Evolutionary conservation across 805 yeast species (phyloP), one percentile per base, ranked within the genome.

Genomic region (Isabelozyma rhagii): DNA sequence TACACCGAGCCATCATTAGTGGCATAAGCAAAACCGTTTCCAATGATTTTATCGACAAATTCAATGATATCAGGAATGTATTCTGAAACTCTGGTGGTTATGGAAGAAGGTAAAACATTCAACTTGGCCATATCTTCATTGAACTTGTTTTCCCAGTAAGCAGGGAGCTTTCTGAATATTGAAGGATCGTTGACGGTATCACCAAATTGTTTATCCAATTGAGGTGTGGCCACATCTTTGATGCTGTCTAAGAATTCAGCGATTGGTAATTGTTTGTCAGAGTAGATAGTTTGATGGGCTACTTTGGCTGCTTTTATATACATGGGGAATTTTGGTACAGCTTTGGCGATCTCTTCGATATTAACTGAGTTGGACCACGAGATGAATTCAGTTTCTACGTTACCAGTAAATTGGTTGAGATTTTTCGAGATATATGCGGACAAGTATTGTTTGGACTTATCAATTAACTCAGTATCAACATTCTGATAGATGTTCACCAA

Each of bases 61-160:
- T 70, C 79, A 41, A 93, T 81, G 66, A 94, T 92, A 62, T 94
- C 97, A 1, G 98, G 97, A 42, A 93, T 84, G 62, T 90, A 93
- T 67, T 94, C 99, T 4, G 97, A 87, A 13, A 94, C 99, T 56
- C 99, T 83, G 3, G 99, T 94, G 27, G 96, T 89, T 28, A 91
- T 79, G 3, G 87, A 78, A 3, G 98, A 87, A 9, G 94, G 87
- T 46, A 88, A 72, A 7, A 94, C 98, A 60, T 92, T 92, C 66
- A 94, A 78, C 31, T 77, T 77, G 5, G 74, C 74, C 99, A 94
- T 94, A 62, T 94, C 99, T 49, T 80, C 75, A 67, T 93, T 88
- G 64, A 77, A 94, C 62, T 85, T 83, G 49, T 76, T 72, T 70
- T 94, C 99, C 97, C 97, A 94, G 66, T 72, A 88, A 3, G 96